Base-by-base conservation (phyloP, 331 rosid genomes). In the Arachis monticola region DNA sequence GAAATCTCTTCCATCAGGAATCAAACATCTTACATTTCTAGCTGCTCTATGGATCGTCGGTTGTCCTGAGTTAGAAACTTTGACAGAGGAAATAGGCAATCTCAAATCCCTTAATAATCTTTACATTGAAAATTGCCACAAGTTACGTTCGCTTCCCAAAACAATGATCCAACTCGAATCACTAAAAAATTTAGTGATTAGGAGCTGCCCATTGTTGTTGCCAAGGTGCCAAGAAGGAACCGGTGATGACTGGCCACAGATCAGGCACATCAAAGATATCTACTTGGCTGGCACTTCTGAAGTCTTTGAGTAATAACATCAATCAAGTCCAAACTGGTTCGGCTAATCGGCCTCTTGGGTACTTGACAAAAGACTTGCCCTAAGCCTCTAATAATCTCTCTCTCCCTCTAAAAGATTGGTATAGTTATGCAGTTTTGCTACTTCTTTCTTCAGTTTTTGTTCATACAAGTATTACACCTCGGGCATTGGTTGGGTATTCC, bases 171-270 rank as follows among this genome's bases (percentile, higher is more conserved):
- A 5, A 1, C 10, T 75, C 8, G 0, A 0, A 12, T 27, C 22
- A 4, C 63, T 75, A 1, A 0, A n/a, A 1, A 42, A 6, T 0
- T 53, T 74, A 55, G 5, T 5, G 1, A 74, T 74, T 74, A 4
- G 1, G 64, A 44, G 40, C 3, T 74, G 72, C 5, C 13, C 14
- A 4, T 40, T 51, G 64, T 40, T 74, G 5, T 11, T 40, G 32
- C 64, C 56, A 17, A 64, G 78, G 56, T 74, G 71, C 41, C 69
- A 73, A 4, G 31, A 30, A 5, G 56, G 22, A 0, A 74, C 71
- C 0, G 72, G 79, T 5, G 72, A 75, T 64, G 79, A 75, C 42
- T 75, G 79, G 79, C 47, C 65, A 41, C 72, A 64, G 5, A 75
- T 75, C 22, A 1, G 0, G n/a, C 65, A 75, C 22, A 12, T 74